Percentiles rank a stretch among this genome's conserved stretches.
Conservation (phyloP, 768 basidiomycete genomes). For the Lentinula sp. region DNA sequence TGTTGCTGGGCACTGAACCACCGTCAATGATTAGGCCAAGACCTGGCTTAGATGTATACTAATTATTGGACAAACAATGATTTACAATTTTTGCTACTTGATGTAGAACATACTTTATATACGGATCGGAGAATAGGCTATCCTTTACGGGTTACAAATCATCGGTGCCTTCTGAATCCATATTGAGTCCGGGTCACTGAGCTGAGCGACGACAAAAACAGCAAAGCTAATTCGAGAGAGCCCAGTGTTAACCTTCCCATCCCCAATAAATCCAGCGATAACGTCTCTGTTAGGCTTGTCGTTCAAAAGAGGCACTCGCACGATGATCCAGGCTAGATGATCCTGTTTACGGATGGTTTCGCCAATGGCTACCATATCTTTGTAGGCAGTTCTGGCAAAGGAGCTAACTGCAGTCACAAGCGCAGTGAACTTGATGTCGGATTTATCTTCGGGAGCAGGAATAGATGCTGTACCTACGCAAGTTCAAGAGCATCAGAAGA, state of each 20-base stretch:
- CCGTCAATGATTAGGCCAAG: not conserved
- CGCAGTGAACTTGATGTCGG: constrained; percentile 35
- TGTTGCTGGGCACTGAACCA: constrained; percentile 13
- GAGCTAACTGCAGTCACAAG: constrained; percentile 36
- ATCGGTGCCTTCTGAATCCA: constrained; percentile 55
- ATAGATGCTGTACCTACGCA: constrained; percentile 56
- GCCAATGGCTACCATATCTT: constrained; percentile 62
- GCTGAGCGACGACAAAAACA: constrained; percentile 51
- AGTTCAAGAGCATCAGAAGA: not conserved
- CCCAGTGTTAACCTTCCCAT: constrained; percentile 43
- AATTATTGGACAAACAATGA: not conserved
- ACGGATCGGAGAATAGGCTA: too few species aligned
- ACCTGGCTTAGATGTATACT: not conserved
- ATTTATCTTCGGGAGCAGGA: constrained; percentile 53
- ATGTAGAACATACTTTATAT: too few species aligned
- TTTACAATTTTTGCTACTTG: too few species aligned
- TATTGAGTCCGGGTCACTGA: constrained; percentile 37
- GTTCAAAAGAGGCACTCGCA: constrained; percentile 59
- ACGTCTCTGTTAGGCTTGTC: constrained; percentile 38
- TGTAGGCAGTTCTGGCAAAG: constrained; percentile 53
- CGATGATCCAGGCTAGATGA: constrained; percentile 64
- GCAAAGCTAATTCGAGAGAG: constrained; percentile 57
- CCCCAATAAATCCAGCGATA: constrained; percentile 63
- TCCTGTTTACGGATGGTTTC: constrained; percentile 44
- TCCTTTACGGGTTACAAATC: constrained; percentile 16